These are phyloP conservation scores for Petasospora rhodanensis DNA, from an alignment of 1,139 yeast species.

Conservation along the genomic window DNA sequence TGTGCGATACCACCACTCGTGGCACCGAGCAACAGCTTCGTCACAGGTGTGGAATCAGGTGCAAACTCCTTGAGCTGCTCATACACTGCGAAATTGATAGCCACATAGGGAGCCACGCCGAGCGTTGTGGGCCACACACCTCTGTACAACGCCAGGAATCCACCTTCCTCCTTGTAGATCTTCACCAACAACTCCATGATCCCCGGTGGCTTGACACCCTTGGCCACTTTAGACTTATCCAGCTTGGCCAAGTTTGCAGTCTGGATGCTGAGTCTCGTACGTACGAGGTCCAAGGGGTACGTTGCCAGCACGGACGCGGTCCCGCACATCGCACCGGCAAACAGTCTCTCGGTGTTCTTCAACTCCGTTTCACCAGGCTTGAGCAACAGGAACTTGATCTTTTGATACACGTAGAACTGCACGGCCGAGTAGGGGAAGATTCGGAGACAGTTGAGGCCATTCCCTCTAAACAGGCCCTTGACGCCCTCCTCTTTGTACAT, in stretches of 20 bases:
- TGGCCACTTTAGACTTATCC: conserved; percentile 38
- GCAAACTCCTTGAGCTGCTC: conserved; percentile 65
- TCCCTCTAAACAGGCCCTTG: conserved; percentile 85
- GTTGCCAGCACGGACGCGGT: conserved; percentile 76
- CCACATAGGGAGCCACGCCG: conserved; percentile 96
- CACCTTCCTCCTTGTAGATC: conserved; percentile 78
- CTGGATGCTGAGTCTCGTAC: conserved; percentile 85
- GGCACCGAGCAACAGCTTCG: conserved; percentile 78
- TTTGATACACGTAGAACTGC: conserved; percentile 83
- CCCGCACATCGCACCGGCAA: conserved; percentile 83
- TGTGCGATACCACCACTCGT: conserved; percentile 83
- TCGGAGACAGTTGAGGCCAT: conserved; percentile 82
- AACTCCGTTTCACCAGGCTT: conserved; percentile 37
- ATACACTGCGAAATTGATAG: conserved; percentile 85
- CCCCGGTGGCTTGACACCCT: conserved; percentile 55
- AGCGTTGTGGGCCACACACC: conserved; percentile 86
- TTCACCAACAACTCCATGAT: conserved; percentile 52
- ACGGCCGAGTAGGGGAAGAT: conserved; percentile 94
- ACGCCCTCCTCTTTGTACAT: conserved; percentile 91
- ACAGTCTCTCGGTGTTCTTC: conserved; percentile 51
- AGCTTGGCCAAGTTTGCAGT: conserved; percentile 69
- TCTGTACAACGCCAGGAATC: conserved; percentile 68
- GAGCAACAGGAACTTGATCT: conserved; percentile 50
- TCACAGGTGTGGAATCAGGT: conserved; percentile 36
- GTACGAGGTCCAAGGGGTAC: conserved; percentile 85